A percentile compares a stretch with the other conserved stretches of the same genome.
These are phyloP conservation scores for Blastobotrys robertii DNA, from an alignment of 805 yeast species.

Conservation along the genomic window DNA sequence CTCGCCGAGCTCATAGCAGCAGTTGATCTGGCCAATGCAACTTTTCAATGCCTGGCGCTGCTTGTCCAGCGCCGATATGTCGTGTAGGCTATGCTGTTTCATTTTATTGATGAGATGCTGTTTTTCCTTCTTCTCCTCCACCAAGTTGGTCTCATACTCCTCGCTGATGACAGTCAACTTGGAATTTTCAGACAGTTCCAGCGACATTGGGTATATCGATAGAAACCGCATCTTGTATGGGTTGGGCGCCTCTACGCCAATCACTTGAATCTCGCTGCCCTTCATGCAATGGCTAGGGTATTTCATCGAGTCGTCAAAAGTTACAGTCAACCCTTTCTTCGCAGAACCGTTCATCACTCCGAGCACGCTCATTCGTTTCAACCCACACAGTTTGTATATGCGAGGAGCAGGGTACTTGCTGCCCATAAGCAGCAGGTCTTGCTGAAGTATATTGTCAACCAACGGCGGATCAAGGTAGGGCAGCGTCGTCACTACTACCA, in stretches of 20 bases:
- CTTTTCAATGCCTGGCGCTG: conserved; percentile 8
- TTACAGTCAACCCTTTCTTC: conserved; percentile 4
- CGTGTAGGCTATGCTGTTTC: conserved; percentile 15
- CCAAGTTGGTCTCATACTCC: conserved; percentile 23
- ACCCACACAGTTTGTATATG: conserved; percentile 15
- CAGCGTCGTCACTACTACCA: conserved; percentile 20
- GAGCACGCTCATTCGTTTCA: conserved; percentile 12
- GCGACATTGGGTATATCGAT: conserved; percentile 60
- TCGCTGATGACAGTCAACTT: conserved; percentile 18
- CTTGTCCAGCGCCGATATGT: conserved; percentile 1
- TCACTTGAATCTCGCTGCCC: conserved; percentile 20
- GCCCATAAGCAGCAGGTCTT: conserved; percentile 14
- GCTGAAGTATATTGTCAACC: conserved; percentile 11
- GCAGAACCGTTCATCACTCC: conserved; percentile 11
- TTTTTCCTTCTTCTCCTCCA: conserved; percentile 12
- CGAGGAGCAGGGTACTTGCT: conserved; percentile 8
- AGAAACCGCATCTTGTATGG: conserved; percentile 65
- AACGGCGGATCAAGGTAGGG: conserved; percentile 15
- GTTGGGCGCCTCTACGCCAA: conserved; percentile 64
- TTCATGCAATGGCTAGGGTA: conserved; percentile 7
- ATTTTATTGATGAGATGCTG: conserved; percentile 15
- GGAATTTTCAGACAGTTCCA: conserved; percentile 37
- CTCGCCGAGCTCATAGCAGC: conserved; percentile 26
- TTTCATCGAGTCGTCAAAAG: conserved; percentile 6
- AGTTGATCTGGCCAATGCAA: conserved; percentile 28